phyloP scores from a whole-genome alignment of 306 rosid species.

The Astragalus membranaceus region DNA sequence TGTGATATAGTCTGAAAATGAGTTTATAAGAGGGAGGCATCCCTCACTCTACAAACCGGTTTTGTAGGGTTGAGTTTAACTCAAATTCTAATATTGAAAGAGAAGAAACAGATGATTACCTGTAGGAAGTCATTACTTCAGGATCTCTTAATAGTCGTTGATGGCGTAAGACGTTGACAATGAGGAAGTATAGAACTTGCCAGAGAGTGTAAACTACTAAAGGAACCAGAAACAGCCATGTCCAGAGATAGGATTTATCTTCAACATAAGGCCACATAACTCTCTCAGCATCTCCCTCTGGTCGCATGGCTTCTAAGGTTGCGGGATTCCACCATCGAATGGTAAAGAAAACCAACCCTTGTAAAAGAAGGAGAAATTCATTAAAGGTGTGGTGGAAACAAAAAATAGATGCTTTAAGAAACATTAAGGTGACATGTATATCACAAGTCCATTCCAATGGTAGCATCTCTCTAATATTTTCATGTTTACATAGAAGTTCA shows the following conservation, averaged over 20 bases:
- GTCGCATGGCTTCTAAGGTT: constrained; percentile 76
- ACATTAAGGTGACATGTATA: constrained; percentile 9
- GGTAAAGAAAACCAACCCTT: constrained; percentile 91
- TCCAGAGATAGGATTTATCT: constrained; percentile 64
- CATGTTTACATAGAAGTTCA: not conserved
- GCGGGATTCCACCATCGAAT: constrained; percentile 94
- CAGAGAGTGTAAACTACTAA: constrained; percentile 72
- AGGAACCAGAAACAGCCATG: constrained; percentile 80
- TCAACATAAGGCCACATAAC: constrained; percentile 85
- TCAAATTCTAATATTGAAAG: no score
- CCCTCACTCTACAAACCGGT: no score
- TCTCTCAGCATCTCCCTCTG: constrained; percentile 52
- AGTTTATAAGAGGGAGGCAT: no score
- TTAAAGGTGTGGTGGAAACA: not conserved
- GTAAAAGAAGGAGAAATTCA: not conserved
- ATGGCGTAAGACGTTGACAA: constrained; percentile 75
- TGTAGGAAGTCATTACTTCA: constrained; percentile 95
- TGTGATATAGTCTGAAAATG: no score
- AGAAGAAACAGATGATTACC: constrained; percentile 24
- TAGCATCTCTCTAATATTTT: not conserved
- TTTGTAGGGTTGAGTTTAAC: no score
- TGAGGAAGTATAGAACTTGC: constrained; percentile 82
- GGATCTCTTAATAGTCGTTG: constrained; percentile 82
- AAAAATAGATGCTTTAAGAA: not conserved
- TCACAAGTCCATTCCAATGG: constrained; percentile 4